Base-by-base conservation (phyloP, 202 grass and related monocot genomes). In the Setaria viridis region DNA sequence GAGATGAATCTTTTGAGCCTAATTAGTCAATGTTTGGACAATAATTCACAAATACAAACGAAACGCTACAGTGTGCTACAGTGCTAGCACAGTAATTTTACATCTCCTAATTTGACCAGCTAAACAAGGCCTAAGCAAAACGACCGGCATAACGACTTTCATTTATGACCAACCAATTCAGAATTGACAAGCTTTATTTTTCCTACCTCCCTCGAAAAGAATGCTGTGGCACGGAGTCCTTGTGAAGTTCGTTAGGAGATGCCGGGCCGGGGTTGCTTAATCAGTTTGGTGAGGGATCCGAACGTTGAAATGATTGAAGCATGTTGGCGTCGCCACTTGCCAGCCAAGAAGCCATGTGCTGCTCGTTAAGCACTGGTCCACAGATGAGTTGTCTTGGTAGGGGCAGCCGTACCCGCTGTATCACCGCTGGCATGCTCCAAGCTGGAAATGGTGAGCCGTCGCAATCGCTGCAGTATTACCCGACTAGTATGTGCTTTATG, bases 251-350 rank as follows among this genome's bases (percentile, higher is more conserved):
- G 33, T 53, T 41, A 37, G 32, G 70, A 35, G 48, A 74, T 73
- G 70, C 70, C 21, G 21, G 17, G 66, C 8, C 43, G 4, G 63
- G 65, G 25, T 10, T 32, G 62, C 25, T 35, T 66, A 37, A 35
- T 16, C 6, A 6, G 72, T 20, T 47, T 0, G 63, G 55, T 41
- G 88, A 72, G 56, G 46, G 83, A 71, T 85, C 71, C 83, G 17
- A 81, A 77, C 78, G 47, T 0, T 55, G 71, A 62, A 89, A 89
- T 86, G 10, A 89, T 85, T 70, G 87, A 75, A 46, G 77, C 87
- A 83, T 83, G 81, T 75, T 60, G 70, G 25, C 25, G 76, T 80
- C 43, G 54, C 29, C 46, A 34, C 1, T 1, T 37, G 14, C 11
- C 42, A 77, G 74, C 37, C 66, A 45, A 2, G 58, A 11, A 68